Evolutionary conservation across 2,329 filamentous ascomycete genomes (phyloP), one percentile per base, ranked within the genome.

Genomic region (Colletotrichum sp.): DNA sequence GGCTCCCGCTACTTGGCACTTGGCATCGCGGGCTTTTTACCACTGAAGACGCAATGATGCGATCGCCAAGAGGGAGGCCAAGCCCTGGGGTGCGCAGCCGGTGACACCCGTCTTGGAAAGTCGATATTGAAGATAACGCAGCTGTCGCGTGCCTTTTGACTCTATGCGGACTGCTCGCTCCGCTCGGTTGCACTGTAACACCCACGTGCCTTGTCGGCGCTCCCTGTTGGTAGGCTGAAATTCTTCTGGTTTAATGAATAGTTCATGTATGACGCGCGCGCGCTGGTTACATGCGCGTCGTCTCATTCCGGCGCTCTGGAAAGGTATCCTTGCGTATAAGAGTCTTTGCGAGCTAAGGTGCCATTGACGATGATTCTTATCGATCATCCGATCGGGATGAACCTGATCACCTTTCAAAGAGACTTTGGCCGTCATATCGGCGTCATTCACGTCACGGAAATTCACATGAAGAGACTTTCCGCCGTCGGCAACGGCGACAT

Each of bases 1-100:
- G 30, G 34, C 26, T 73, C 55, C 72, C 62, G 70, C 71, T 69
- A 60, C 74, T 76, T 74, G 74, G 74, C 74, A 66, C 74, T 76
- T 76, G 70, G 74, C 74, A 76, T 52, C 44, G 64, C 49, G 24
- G 21, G 24, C 55, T 10, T 60, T 52, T 60, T 57, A 55, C 32
- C 57, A 16, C 52, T 12, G 28, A 60, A 4, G 44, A 49, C 44
- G 63, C 26, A 39, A 52, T 55, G 64, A 65, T 74, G 57, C 59
- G 57, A 64, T 62, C 34, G 73, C 73, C 73, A 76, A 73, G 52
- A 68, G 49, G 52, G 18, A 59, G 16, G 44, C 64, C 70, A 76
- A 74, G 74, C 49, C 30, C 60, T 28, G 16, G 63, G 70, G 64
- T 39, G 28, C 18, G 34, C 62, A 28, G 34, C 34, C 62, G 62